Percentiles rank a stretch among this genome's conserved stretches.
These are phyloP conservation scores for Polygonum aviculare DNA, from an alignment of 148 eudicot genomes.

Conservation along the genomic window DNA sequence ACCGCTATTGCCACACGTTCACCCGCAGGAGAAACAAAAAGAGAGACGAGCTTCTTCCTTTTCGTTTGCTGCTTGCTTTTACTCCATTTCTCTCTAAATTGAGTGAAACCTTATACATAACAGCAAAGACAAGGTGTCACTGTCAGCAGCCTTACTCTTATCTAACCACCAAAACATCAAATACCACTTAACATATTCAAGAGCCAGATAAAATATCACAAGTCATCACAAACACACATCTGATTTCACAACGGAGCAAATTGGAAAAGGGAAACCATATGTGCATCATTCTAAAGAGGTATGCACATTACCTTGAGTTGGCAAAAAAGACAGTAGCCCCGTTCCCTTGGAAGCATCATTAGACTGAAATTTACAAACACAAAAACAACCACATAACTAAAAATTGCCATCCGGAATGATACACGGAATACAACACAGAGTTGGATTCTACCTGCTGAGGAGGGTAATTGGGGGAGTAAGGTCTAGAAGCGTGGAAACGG, in stretches of 20 bases:
- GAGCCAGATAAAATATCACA: not conserved
- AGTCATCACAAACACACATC: slow-evolving; percentile 5
- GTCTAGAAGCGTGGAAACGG: slow-evolving; percentile 54
- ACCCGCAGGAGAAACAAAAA: slow-evolving; percentile 74
- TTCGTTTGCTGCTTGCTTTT: slow-evolving; percentile 41
- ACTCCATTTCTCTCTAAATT: slow-evolving; percentile 76
- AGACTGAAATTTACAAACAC: not conserved
- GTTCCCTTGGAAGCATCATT: slow-evolving; percentile 6
- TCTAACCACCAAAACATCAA: not conserved
- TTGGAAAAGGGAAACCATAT: not conserved
- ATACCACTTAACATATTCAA: not conserved
- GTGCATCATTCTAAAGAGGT: not conserved
- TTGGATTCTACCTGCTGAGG: slow-evolving; percentile 42
- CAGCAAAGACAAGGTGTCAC: slow-evolving; percentile 12
- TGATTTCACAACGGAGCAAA: not conserved
- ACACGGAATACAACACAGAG: not conserved
- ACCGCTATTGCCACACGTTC: slow-evolving; percentile 69
- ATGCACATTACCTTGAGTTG: slow-evolving; percentile 5
- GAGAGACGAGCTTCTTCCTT: slow-evolving; percentile 48
- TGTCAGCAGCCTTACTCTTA: slow-evolving; percentile 12
- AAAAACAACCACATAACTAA: not conserved
- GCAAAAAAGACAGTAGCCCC: not conserved
- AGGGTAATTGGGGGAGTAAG: slow-evolving; percentile 62
- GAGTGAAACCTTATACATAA: slow-evolving; percentile 46
- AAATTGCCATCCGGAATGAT: not conserved